Percentiles rank a stretch among this genome's conserved stretches.
Evolutionary conservation across 2,329 filamentous ascomycete species (phyloP).

Genomic region (Cyanodermella asteris): DNA sequence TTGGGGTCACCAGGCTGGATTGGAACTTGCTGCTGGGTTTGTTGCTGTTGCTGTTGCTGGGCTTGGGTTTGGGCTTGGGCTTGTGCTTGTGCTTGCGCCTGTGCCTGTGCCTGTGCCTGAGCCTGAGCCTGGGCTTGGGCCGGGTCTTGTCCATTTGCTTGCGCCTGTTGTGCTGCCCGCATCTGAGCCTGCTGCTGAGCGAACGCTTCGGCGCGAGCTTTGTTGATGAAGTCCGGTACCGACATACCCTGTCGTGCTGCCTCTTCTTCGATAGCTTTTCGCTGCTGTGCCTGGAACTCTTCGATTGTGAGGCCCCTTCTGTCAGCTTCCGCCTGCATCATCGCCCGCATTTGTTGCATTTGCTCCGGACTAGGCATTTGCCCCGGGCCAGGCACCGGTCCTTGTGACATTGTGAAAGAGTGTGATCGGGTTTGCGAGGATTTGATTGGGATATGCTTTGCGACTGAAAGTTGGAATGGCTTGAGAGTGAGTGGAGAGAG

Average conservation of each 20-base stretch:
- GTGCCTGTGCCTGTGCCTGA: constrained; percentile 18
- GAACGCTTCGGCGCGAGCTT: constrained; percentile 20
- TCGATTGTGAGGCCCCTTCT: constrained; percentile 69
- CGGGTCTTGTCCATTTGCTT: constrained; percentile 15
- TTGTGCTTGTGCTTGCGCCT: constrained; percentile 14
- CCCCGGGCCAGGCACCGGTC: constrained; percentile 15
- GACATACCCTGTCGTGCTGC: constrained; percentile 29
- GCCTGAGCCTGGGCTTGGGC: constrained; percentile 16
- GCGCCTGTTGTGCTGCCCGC: constrained; percentile 20
- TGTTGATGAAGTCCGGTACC: constrained; percentile 26
- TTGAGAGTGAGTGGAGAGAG: no score
- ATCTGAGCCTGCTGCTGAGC: constrained; percentile 24
- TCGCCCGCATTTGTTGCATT: constrained; percentile 61
- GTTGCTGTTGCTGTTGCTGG: constrained; percentile 16
- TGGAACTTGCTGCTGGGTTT: constrained; percentile 23
- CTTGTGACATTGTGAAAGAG: constrained; percentile 4
- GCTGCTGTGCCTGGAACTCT: constrained; percentile 49
- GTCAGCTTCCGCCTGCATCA: constrained; percentile 61
- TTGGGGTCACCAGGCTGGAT: constrained; percentile 42
- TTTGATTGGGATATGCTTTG: not conserved
- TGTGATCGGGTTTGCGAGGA: not conserved
- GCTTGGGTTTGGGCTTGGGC: constrained; percentile 7
- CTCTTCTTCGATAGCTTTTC: constrained; percentile 22
- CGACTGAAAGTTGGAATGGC: no score
- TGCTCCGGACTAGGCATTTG: constrained; percentile 56